Conservation (phyloP, 805 yeast species). For the Ogataea dorogensis region DNA sequence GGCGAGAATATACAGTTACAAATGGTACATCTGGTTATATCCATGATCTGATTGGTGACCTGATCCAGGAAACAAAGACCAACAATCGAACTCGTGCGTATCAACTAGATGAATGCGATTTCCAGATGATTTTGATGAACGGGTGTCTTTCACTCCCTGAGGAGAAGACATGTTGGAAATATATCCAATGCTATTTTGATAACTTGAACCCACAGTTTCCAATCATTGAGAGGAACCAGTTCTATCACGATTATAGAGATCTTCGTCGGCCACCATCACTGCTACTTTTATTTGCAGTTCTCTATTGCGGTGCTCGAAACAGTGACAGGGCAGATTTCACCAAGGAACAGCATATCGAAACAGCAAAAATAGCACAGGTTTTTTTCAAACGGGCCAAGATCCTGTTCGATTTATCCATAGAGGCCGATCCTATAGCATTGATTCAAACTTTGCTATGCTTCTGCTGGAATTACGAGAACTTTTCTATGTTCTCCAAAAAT, state of each 20-base stretch:
- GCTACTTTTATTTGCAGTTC: conserved; percentile 58
- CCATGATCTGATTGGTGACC: conserved; percentile 20
- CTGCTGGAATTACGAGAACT: conserved; percentile 25
- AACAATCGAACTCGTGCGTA: conserved; percentile 22
- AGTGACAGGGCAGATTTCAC: conserved; percentile 51
- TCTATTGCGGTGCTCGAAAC: conserved; percentile 66
- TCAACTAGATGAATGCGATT: conserved; percentile 41
- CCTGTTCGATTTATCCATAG: conserved; percentile 65
- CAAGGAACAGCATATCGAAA: conserved; percentile 49
- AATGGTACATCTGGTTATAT: conserved; percentile 28
- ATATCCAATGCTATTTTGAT: conserved; percentile 60
- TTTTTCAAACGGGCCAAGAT: conserved; percentile 52
- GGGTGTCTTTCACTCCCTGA: conserved; percentile 75
- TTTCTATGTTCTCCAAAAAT: conserved; percentile 46
- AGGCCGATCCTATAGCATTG: conserved; percentile 60
- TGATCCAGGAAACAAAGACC: conserved; percentile 18
- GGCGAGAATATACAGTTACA: conserved; percentile 14
- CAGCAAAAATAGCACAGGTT: conserved; percentile 34
- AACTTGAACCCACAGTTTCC: conserved; percentile 68
- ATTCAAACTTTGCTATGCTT: conserved; percentile 52
- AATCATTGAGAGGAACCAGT: conserved; percentile 58
- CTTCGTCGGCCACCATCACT: conserved; percentile 60
- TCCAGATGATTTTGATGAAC: conserved; percentile 58
- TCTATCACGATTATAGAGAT: conserved; percentile 58
- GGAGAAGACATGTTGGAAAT: conserved; percentile 57